phyloP scores from a whole-genome alignment of 2,329 filamentous ascomycete genomes.

The Ophiostoma ulmi region DNA sequence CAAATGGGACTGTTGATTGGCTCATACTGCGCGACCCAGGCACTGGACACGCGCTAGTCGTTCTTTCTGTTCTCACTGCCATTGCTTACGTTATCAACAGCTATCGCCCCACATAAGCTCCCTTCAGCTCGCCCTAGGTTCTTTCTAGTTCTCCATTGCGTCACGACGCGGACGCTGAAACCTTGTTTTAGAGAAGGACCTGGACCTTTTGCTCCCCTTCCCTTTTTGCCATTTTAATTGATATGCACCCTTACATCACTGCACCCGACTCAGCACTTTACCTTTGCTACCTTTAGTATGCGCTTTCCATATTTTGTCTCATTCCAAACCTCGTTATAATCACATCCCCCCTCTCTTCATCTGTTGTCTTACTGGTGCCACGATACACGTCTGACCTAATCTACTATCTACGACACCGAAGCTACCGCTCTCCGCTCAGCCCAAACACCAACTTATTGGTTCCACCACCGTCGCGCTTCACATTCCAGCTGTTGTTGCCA shows the following conservation, averaged over 20 bases:
- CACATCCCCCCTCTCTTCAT: not conserved
- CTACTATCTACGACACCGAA: not conserved
- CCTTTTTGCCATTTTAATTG: conserved; percentile 9
- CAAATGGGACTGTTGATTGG: conserved; percentile 20
- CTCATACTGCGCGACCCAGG: not conserved
- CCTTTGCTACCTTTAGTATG: not conserved
- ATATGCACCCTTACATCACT: conserved; percentile 14
- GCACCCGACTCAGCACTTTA: not conserved
- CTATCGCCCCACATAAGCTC: conserved; percentile 26
- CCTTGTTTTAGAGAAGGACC: conserved; percentile 20
- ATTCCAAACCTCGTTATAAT: not conserved
- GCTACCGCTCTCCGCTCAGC: not conserved
- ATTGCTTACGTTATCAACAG: not conserved
- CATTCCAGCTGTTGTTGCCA: not conserved
- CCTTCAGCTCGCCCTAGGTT: not conserved
- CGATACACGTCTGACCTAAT: not conserved
- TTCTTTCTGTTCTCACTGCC: not conserved
- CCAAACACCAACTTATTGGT: not conserved
- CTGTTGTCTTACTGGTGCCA: conserved; percentile 11
- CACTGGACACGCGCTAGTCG: not conserved
- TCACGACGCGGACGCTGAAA: conserved; percentile 23
- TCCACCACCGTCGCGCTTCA: conserved; percentile 1
- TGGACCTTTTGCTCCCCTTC: not conserved
- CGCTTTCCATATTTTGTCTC: not conserved
- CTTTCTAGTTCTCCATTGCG: conserved; percentile 21